These are phyloP conservation scores for Xylariaceae sp. DNA, from an alignment of 2,329 filamentous ascomycete genomes.

Conservation along the genomic window DNA sequence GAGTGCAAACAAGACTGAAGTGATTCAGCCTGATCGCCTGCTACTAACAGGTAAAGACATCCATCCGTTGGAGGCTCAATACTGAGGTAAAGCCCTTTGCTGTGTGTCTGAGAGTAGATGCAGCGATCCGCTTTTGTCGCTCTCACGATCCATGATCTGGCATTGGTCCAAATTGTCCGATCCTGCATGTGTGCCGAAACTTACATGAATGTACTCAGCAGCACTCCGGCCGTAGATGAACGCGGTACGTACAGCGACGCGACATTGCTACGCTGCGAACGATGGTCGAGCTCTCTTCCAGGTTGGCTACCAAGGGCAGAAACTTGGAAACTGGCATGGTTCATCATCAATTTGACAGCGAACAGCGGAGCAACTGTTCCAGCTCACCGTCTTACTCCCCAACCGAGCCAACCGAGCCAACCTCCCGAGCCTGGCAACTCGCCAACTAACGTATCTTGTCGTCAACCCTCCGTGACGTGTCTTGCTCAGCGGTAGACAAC, in stretches of 20 bases:
- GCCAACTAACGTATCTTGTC: no score
- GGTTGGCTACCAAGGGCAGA: neutral
- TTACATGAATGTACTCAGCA: constrained; percentile 1
- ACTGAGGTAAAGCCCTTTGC: neutral
- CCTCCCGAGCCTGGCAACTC: neutral
- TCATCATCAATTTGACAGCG: neutral
- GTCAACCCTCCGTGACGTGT: no score
- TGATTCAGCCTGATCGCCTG: constrained; percentile 3
- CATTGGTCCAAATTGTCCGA: constrained; percentile 18
- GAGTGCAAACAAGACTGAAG: constrained; percentile 1
- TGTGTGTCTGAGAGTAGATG: neutral
- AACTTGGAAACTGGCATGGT: neutral
- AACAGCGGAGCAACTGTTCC: neutral
- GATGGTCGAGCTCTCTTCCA: neutral
- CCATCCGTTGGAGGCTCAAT: neutral
- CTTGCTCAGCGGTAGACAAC: no score
- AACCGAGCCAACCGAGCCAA: neutral
- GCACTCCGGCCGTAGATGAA: constrained; percentile 13
- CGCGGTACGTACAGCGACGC: constrained; percentile 2
- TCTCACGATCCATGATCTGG: constrained; percentile 29
- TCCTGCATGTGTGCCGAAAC: constrained; percentile 3
- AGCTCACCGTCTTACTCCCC: neutral
- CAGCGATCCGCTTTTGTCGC: constrained; percentile 10
- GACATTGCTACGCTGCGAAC: neutral
- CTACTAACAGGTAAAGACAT: neutral